phyloP scores from a whole-genome alignment of 2,329 filamentous ascomycete genomes.

The Stemphylium beticola region DNA sequence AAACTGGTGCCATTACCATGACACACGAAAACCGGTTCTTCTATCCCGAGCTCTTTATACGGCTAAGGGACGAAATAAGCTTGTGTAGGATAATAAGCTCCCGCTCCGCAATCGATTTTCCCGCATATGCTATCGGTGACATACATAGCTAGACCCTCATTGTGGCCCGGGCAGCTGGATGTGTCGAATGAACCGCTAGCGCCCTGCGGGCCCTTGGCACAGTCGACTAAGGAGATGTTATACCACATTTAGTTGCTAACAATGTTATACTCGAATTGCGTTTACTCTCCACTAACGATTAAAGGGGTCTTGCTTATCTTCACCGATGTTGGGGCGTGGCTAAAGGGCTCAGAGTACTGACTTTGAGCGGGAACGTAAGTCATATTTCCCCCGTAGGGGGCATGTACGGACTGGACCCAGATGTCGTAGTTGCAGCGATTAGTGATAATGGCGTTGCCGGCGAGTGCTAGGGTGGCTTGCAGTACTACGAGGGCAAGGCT shows the following conservation, averaged over 20 bases:
- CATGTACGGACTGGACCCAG: conserved; percentile 32
- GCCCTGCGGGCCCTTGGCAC: conserved; percentile 19
- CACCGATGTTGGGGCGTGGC: conserved; percentile 24
- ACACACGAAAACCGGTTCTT: conserved; percentile 33
- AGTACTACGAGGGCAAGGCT: conserved; percentile 16
- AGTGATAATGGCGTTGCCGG: conserved; percentile 31
- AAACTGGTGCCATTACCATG: conserved; percentile 17
- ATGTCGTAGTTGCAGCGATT: conserved; percentile 37
- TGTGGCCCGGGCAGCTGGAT: conserved; percentile 28
- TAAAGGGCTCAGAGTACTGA: conserved; percentile 27
- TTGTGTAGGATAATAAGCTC: conserved; percentile 32
- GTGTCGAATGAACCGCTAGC: conserved; percentile 9
- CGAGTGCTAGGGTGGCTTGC: conserved; percentile 24
- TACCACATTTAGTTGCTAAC: conserved; percentile 26
- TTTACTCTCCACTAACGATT: conserved; percentile 27
- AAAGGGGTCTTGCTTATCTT: conserved; percentile 35
- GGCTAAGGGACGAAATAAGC: conserved; percentile 34
- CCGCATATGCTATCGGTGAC: conserved; percentile 20
- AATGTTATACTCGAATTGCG: conserved; percentile 37
- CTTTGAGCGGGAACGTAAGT: conserved; percentile 25
- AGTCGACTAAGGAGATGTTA: conserved; percentile 38
- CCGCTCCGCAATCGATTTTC: conserved; percentile 20
- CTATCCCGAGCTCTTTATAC: conserved; percentile 23
- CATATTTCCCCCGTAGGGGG: conserved; percentile 9
- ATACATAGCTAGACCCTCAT: conserved; percentile 29